Evolutionary conservation across 805 yeast genomes (phyloP).

Genomic region (Torulaspora indica): DNA sequence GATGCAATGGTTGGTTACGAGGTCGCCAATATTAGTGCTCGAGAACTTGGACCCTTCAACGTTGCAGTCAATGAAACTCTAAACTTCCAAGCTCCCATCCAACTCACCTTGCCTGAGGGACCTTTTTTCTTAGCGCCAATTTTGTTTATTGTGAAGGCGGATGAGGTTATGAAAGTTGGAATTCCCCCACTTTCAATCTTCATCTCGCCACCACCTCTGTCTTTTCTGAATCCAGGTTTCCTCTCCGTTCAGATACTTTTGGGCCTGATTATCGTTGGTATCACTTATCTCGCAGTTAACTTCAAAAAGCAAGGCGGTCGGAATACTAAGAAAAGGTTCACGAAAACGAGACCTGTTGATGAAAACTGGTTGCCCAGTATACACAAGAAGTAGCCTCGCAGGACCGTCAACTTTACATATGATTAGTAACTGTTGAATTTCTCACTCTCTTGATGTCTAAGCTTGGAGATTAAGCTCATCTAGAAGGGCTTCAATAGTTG

Average conservation of each 20-base stretch:
- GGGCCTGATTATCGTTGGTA: constrained; percentile 43
- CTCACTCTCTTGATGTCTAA: neutral
- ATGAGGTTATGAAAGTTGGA: constrained; percentile 50
- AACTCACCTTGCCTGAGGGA: constrained; percentile 53
- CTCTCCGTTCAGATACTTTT: constrained; percentile 56
- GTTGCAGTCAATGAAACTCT: constrained; percentile 47
- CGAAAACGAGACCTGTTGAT: constrained; percentile 29
- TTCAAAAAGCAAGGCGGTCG: constrained; percentile 1
- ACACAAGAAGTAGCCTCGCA: constrained; percentile 39
- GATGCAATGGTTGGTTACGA: constrained; percentile 50
- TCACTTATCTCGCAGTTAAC: constrained; percentile 40
- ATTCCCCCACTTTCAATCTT: constrained; percentile 54
- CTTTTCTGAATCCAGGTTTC: constrained; percentile 69
- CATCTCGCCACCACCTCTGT: constrained; percentile 60
- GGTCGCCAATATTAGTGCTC: constrained; percentile 59
- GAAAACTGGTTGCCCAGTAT: constrained; percentile 57
- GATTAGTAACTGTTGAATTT: too few relatives aligned
- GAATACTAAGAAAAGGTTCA: constrained; percentile 8
- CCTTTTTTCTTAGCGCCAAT: constrained; percentile 58
- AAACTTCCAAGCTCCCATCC: constrained; percentile 54
- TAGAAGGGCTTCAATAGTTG: constrained; percentile 40
- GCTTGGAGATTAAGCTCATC: constrained; percentile 40
- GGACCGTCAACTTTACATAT: too few relatives aligned
- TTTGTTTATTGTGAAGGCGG: constrained; percentile 48
- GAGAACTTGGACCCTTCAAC: constrained; percentile 55